Base-by-base conservation (phyloP, 257 asterid species). In the Mentha longifolia region DNA sequence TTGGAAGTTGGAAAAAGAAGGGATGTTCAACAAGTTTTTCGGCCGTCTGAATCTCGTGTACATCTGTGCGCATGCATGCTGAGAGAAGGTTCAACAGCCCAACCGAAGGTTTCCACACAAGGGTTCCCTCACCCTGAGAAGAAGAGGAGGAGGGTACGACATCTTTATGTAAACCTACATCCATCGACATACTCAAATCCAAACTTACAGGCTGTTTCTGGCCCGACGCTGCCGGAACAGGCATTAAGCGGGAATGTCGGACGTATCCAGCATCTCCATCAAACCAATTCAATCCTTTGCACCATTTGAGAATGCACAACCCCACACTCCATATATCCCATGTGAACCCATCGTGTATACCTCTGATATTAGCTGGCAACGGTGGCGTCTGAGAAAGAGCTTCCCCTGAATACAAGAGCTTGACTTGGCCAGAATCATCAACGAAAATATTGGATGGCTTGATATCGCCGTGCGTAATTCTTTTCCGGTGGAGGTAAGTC, bases 321-420 rank as follows among this genome's bases (percentile, higher is more conserved):
- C 85, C 85, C 41, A 70, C 49, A 51, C 57, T 47, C 85, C 85
- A 80, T 14, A 76, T 5, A 69, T 80, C 85, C 85, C 81, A 80
- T 1, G 70, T 72, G 42, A 76, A 80, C 15, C 59, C 75, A 58
- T 76, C 84, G 30, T 76, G 58, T 15, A 69, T 8, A n/a, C 20
- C 71, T 17, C 71, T 76, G 33, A 61, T 63, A 31, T 20, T 63
- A 39, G 25, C 6, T 0, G 17, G 14, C 33, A 65, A 8, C 15
- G 28, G 0, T 0, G 65, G 46, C 15, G 31, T 46, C 16, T 25
- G 22, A 13, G 74, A 46, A 55, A 76, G 6, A 31, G 13, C 13
- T n/a, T 46, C 69, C 61, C 81, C 85, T 5, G 33, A 11, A 52
- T 73, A 76, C 61, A 73, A 14, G 42, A 76, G 70, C 81, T 76